phyloP scores from a whole-genome alignment of 2,329 filamentous ascomycete species.

The Botrytis medusae region DNA sequence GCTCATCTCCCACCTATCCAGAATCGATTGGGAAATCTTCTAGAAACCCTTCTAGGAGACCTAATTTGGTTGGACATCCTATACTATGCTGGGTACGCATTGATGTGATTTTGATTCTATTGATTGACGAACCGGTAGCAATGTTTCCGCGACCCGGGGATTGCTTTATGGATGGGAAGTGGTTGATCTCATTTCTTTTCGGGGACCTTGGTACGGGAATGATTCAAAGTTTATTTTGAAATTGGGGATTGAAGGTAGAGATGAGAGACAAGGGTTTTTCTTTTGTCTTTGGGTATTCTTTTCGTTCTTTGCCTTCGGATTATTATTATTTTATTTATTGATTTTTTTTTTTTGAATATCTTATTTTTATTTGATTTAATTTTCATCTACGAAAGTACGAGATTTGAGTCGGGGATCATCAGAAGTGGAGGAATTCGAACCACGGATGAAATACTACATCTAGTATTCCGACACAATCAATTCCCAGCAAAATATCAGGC shows the following conservation, averaged over 20 bases:
- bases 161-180: background rate
- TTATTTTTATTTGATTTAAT: background rate
- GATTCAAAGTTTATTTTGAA: slow-evolving; percentile 1
- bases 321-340: background rate
- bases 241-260: background rate
- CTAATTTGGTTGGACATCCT: background rate
- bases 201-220: background rate
- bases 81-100: background rate
- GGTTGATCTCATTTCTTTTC: slow-evolving; percentile 5
- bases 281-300: background rate
- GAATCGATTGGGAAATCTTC: slow-evolving; percentile 5
- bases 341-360: background rate
- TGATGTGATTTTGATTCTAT: background rate
- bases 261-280: background rate
- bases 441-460: background rate
- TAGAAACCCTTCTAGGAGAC: background rate
- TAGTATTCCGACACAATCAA: background rate
- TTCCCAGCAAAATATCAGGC: background rate
- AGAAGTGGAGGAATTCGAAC: background rate
- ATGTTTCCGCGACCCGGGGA: background rate
- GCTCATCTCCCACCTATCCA: background rate
- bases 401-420: background rate
- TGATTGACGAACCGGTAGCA: background rate
- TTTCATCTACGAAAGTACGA: background rate
- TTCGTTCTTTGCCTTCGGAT: background rate